phyloP scores from a whole-genome alignment of 108 stramenopile genomes.

The Fragilariopsis cylindrus region DNA sequence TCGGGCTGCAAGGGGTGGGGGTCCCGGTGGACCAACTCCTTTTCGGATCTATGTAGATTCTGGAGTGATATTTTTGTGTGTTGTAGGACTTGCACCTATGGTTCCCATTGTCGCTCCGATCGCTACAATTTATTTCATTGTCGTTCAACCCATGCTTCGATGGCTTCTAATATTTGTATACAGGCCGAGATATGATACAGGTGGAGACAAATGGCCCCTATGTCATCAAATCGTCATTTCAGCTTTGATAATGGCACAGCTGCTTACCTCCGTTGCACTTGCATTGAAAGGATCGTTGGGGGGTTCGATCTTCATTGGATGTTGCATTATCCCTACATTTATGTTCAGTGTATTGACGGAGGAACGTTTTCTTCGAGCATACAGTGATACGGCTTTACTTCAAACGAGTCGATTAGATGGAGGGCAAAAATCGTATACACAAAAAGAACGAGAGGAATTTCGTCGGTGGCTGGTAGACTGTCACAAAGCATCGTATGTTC shows the following conservation, averaged over 20 bases:
- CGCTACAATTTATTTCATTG: conserved; percentile 65
- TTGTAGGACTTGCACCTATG: conserved; percentile 67
- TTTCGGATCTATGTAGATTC: conserved; percentile 85
- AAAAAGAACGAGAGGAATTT: conserved; percentile 72
- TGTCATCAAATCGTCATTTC: conserved; percentile 74
- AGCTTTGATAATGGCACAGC: conserved; percentile 58
- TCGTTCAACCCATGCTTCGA: conserved; percentile 63
- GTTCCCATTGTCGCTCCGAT: conserved; percentile 74
- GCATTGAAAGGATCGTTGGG: conserved; percentile 6
- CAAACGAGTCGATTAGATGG: conserved; percentile 84
- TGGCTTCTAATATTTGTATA: conserved; percentile 82
- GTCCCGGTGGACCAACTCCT: conserved; percentile 79
- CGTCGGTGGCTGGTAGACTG: conserved; percentile 79
- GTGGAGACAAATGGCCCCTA: conserved; percentile 70
- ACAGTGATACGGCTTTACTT: conserved; percentile 74
- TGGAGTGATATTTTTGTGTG: conserved; percentile 76
- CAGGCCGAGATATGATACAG: conserved; percentile 58
- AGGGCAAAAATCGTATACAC: conserved; percentile 51
- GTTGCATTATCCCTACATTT: conserved; percentile 47
- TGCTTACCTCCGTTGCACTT: conserved; percentile 7
- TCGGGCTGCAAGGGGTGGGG: conserved; percentile 42
- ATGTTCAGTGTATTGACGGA: conserved; percentile 46
- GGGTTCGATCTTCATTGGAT: conserved; percentile 9
- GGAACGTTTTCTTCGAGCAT: conserved; percentile 60
- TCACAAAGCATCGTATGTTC: conserved; percentile 88